Percentiles rank a stretch among this genome's conserved stretches.
Conservation (phyloP, 495 filamentous ascomycete genomes). For the Bacidia gigantensis region DNA sequence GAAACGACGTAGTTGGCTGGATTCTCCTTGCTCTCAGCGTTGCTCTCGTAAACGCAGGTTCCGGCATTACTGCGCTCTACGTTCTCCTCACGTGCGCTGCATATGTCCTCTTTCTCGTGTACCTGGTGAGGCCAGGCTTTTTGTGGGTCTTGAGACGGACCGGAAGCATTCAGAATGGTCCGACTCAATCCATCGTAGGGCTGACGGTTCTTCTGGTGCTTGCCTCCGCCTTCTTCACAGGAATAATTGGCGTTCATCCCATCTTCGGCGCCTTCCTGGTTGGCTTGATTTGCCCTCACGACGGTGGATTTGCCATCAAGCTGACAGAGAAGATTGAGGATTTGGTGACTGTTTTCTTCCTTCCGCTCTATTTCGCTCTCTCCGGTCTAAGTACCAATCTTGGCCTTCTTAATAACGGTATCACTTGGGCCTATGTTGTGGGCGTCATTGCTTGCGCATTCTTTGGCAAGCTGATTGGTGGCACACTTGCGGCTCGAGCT, state of each 20-base stretch:
- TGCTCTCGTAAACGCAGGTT: constrained; percentile 78
- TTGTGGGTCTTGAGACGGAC: constrained; percentile 57
- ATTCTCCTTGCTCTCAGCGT: constrained; percentile 89
- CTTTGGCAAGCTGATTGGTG: constrained; percentile 71
- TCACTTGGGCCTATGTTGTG: constrained; percentile 86
- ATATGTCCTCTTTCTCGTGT: constrained; percentile 66
- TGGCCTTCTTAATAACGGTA: constrained; percentile 67
- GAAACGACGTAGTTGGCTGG: constrained; percentile 94
- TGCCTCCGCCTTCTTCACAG: constrained; percentile 86
- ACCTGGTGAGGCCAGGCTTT: constrained; percentile 64
- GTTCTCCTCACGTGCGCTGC: constrained; percentile 65
- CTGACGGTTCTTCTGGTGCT: constrained; percentile 70
- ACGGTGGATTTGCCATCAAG: constrained; percentile 88
- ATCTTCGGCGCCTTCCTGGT: constrained; percentile 85
- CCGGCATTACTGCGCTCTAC: constrained; percentile 74
- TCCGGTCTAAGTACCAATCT: constrained; percentile 85
- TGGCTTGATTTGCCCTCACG: constrained; percentile 85
- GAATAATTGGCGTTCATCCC: constrained; percentile 80
- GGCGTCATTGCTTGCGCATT: constrained; percentile 77
- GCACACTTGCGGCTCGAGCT: constrained; percentile 61
- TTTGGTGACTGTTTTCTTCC: constrained; percentile 71
- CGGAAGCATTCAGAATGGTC: constrained; percentile 77
- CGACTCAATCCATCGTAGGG: constrained; percentile 72
- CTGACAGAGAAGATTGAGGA: constrained; percentile 95
- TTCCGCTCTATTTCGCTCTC: constrained; percentile 90